Base-by-base conservation (phyloP, 352 stramenopile genomes). In the Phytophthora vignae region DNA sequence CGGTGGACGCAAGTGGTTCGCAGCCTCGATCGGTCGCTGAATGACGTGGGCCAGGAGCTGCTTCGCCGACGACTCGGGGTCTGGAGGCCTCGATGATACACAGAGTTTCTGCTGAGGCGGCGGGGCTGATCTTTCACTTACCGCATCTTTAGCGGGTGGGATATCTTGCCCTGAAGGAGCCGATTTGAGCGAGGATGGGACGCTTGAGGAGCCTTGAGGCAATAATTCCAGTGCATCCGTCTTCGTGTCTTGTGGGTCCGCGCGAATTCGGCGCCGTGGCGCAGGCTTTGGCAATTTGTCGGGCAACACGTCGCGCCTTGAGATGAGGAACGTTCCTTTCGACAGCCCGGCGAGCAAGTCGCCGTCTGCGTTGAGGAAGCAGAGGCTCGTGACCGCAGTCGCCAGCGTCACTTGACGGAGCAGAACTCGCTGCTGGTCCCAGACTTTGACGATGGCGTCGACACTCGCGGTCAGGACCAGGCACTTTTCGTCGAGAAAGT, bases 381-480 rank as follows among this genome's bases (percentile, higher is more conserved):
- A 92, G 0, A 92, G 38, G 42, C 76, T 86, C 4, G 81, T 87
- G 63, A 92, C 73, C 36, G 87, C 79, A 36, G 85, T 85, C 2
- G 84, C 81, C 33, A 91, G 77, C 14, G 76, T 82, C 5, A 92
- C 74, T 59, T 91, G 76, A 2, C 84, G 79, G 56, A 94, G 73
- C 9, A 91, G 48, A 29, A 67, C 75, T 60, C 87, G 87, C 19
- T 84, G 60, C 25, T 91, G 85, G 56, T 91, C 81, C 87, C 87
- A 94, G 58, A 91, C 69, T 73, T 92, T 92, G 49, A 92, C 74
- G 29, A 89, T 74, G 11, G 85, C 85, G 57, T 92, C 87, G n/a
- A 91, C 82, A 58, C 84, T 94, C 4, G 72, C 84, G 0, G 84
- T 92, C 10, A 92, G 64, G 15, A 88, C 64, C 38, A 94, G 27